A percentile compares a stretch with the other conserved stretches of the same genome.
Conservation (phyloP, 176 grass and related monocot genomes). For the Eragrostis curvula region DNA sequence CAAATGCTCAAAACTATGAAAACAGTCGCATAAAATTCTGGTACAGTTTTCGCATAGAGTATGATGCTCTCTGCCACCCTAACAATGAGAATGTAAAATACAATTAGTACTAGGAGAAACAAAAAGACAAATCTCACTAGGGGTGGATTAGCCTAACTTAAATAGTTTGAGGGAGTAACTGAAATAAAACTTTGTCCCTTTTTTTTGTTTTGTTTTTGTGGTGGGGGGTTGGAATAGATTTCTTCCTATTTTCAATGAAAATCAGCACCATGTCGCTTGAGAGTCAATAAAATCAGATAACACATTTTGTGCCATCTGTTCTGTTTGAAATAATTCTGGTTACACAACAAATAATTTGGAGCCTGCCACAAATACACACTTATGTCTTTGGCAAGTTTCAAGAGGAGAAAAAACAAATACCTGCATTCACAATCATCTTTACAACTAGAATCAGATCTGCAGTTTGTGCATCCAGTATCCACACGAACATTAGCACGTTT, state of each 20-base stretch:
- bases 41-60: too few relatives aligned
- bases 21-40: too few relatives aligned
- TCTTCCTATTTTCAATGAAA: not conserved
- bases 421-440: conserved; percentile 98
- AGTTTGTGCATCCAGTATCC: conserved; percentile 82
- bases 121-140: too few relatives aligned
- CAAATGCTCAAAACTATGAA: too few relatives aligned
- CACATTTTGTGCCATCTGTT: conserved; percentile 19
- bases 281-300: conserved; percentile 1
- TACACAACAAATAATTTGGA: not conserved
- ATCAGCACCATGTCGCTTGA: not conserved
- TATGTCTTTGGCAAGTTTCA: not conserved
- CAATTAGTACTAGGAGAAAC: too few relatives aligned
- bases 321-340: conserved; percentile 34
- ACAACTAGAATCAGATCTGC: conserved; percentile 77
- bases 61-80: too few relatives aligned
- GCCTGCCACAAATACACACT: conserved; percentile 3
- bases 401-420: conserved; percentile 51
- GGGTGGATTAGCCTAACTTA: too few relatives aligned
- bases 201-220: too few relatives aligned
- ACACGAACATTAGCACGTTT: conserved; percentile 64
- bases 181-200: not conserved
- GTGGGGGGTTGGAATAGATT: not conserved
- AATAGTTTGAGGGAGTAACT: not conserved
- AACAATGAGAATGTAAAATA: too few relatives aligned